phyloP scores from a whole-genome alignment of 495 filamentous ascomycete species.

The Trichoderma erinaceum region DNA sequence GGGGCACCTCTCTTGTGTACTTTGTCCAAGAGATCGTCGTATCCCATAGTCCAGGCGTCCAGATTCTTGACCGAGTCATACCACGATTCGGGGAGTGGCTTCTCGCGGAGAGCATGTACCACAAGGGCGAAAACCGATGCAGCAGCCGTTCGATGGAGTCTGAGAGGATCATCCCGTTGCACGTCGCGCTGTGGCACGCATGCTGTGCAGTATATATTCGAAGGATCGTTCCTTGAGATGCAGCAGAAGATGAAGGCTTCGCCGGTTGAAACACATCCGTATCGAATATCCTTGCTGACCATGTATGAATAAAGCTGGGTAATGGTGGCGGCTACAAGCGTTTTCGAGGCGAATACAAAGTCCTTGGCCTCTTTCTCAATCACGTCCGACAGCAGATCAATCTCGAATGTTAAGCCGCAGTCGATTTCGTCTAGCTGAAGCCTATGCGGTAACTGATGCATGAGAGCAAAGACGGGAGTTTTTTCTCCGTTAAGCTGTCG shows the following conservation, averaged over 20 bases:
- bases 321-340: conserved; percentile 33
- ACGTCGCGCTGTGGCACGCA: conserved; percentile 39
- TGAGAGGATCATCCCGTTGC: conserved; percentile 25
- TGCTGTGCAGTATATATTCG: conserved; percentile 33
- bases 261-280: conserved; percentile 42
- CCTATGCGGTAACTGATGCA: conserved; percentile 44
- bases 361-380: conserved; percentile 26
- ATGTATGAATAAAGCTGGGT: conserved; percentile 47
- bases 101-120: conserved; percentile 35
- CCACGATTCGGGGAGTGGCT: conserved; percentile 34
- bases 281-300: conserved; percentile 35
- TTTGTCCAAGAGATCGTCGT: conserved; percentile 30
- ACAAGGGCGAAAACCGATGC: conserved; percentile 44
- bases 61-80: conserved; percentile 28
- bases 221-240: conserved; percentile 35
- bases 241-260: conserved; percentile 44
- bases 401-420: conserved; percentile 26
- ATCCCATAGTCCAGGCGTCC: conserved; percentile 34
- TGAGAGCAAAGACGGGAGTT: conserved; percentile 29
- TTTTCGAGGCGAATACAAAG: conserved; percentile 24
- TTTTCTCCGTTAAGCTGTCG: conserved; percentile 23
- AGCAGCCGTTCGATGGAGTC: conserved; percentile 38
- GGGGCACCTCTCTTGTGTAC: conserved; percentile 25
- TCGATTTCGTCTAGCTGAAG: conserved; percentile 27
- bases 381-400: conserved; percentile 27